These are phyloP conservation scores for Suhomyces maxii DNA, from an alignment of 1,139 yeast species.

Conservation along the genomic window DNA sequence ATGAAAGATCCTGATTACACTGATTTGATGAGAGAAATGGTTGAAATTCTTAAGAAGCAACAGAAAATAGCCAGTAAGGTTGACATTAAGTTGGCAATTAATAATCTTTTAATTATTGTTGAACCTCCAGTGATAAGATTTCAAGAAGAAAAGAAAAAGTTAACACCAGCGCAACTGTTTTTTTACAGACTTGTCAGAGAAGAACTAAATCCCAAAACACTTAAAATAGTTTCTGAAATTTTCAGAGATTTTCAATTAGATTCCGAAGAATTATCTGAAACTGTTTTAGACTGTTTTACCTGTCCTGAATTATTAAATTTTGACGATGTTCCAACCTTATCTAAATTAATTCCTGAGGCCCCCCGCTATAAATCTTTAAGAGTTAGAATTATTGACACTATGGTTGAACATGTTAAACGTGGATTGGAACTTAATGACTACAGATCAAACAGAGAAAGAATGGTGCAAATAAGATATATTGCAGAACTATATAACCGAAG, in stretches of 20 bases:
- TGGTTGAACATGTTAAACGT: constrained; percentile 60
- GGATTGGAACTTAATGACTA: constrained; percentile 71
- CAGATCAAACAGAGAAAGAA: constrained; percentile 57
- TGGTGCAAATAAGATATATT: constrained; percentile 62
- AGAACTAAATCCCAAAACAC: constrained; percentile 47
- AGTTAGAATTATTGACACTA: constrained; percentile 57
- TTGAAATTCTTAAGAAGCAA: constrained; percentile 54
- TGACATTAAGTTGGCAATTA: constrained; percentile 61
- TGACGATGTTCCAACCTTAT: constrained; percentile 53
- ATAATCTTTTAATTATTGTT: constrained; percentile 57
- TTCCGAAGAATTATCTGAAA: constrained; percentile 34
- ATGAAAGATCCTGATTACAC: constrained; percentile 61
- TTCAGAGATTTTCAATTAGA: constrained; percentile 50
- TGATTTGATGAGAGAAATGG: constrained; percentile 62
- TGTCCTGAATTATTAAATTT: constrained; percentile 64
- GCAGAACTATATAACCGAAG: constrained; percentile 55
- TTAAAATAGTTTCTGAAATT: constrained; percentile 35
- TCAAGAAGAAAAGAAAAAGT: constrained; percentile 16
- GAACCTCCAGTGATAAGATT: constrained; percentile 54
- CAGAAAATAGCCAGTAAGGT: constrained; percentile 48
- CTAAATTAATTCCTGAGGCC: constrained; percentile 42
- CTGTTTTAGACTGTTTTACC: constrained; percentile 54
- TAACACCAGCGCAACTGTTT: constrained; percentile 49
- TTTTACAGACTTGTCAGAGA: constrained; percentile 49
- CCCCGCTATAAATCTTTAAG: constrained; percentile 34